Percentiles rank a stretch among this genome's conserved stretches.
Conservation (phyloP, 164 flowering plant genomes). For the Berberis thunbergii region DNA sequence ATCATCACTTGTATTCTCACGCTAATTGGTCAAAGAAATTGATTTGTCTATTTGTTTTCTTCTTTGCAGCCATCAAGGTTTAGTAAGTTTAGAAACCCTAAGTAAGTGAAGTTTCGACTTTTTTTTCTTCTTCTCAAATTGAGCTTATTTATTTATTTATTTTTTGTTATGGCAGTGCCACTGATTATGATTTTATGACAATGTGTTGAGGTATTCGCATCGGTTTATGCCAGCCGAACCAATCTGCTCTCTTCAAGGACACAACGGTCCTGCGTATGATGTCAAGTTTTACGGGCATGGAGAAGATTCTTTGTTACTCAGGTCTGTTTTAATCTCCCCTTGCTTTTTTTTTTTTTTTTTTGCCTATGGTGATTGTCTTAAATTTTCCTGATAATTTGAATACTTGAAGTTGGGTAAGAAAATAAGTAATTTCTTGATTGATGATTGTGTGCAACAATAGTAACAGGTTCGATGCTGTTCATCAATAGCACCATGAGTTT, state of each 20-base stretch:
- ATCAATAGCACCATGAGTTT: too few species aligned
- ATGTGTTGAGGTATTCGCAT: constrained; percentile 14
- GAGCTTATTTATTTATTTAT: background rate
- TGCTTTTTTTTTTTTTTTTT: background rate
- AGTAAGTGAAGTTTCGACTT: constrained; percentile 27
- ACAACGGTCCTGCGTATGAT: constrained; percentile 93
- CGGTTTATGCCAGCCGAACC: constrained; percentile 56
- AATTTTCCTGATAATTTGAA: too few species aligned
- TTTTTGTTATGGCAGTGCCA: background rate
- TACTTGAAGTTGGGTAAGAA: too few species aligned
- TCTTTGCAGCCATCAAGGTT: constrained; percentile 33
- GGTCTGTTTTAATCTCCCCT: constrained; percentile 11
- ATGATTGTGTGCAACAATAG: too few species aligned
- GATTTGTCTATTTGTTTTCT: background rate
- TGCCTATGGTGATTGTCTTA: background rate
- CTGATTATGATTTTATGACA: background rate
- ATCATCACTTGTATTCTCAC: background rate
- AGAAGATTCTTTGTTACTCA: constrained; percentile 42
- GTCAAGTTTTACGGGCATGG: constrained; percentile 69
- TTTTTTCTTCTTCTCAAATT: background rate
- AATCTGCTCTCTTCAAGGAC: constrained; percentile 45
- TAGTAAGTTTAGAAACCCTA: constrained; percentile 21
- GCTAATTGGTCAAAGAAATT: background rate
- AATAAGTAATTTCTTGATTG: too few species aligned
- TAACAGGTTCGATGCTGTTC: too few species aligned